Percentiles rank a stretch among this genome's conserved stretches.
phyloP scores from a whole-genome alignment of 768 basidiomycete species.

The Trametes sanguinea region DNA sequence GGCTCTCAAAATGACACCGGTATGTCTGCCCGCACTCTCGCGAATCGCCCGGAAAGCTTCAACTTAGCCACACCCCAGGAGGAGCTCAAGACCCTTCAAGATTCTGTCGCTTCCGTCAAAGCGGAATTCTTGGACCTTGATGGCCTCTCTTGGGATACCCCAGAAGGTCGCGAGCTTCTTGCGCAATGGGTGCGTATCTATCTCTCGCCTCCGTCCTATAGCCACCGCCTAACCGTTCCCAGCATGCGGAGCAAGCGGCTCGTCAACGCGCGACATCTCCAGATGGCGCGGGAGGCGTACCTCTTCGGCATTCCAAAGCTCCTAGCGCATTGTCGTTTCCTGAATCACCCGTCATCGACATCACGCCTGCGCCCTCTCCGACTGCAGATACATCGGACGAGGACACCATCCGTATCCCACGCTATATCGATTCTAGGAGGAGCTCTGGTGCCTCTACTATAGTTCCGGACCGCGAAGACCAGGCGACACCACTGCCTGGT shows the following conservation, averaged over 20 bases:
- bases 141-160: constrained; percentile 20
- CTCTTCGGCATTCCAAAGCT: neutral
- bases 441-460: constrained; percentile 1
- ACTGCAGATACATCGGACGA: neutral
- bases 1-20: constrained; percentile 11
- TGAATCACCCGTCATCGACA: neutral
- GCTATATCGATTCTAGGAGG: neutral
- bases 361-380: neutral
- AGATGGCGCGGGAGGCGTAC: neutral
- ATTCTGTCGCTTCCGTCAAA: constrained; percentile 17
- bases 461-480: neutral
- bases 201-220: neutral
- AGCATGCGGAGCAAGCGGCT: constrained; percentile 4
- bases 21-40: neutral
- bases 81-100: constrained; percentile 6
- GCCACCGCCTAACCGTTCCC: neutral
- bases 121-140: constrained; percentile 16
- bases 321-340: neutral
- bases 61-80: neutral
- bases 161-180: constrained; percentile 7
- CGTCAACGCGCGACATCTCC: neutral
- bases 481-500: neutral
- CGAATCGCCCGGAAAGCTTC: neutral
- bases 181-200: constrained; percentile 13
- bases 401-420: constrained; percentile 5